Evolutionary conservation across 768 basidiomycete genomes (phyloP), one percentile per base, ranked within the genome.

Genomic region (Hypholoma sublateritium): DNA sequence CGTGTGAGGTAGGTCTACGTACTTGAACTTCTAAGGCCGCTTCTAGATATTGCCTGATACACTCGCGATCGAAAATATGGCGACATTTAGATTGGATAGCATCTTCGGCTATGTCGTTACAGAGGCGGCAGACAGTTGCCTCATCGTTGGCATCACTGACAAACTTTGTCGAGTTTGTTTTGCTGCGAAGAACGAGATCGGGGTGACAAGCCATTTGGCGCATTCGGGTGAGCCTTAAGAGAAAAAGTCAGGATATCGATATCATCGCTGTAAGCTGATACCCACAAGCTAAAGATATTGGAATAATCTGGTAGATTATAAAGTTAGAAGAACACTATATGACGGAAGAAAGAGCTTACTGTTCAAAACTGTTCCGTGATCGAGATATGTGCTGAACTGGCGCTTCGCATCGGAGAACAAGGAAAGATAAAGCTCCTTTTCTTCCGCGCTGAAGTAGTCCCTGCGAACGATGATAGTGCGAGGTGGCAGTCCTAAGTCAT

Each of bases 81-180:
- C 83, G 85, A 68, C 97, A 99, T 63, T 87, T 91, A 22, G 94
- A 88, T 67, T 93, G 86, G 60, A 99, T 98, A 3, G 97, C 94
- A 66, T 99, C 97, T 72, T 99, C 97, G 0, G 93, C 96, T 39
- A 97, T 80, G 63, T 99, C 97, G 64, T 94, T 93, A 72, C 97
- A 99, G n/a, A 99, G 74, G 53, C 97, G 82, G 67, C 97, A 99
- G 7, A 98, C 83, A 0, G 91, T 89, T 2, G 87, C 88, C 69
- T 96, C 93, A 11, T 79, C 82, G 5, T 77, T 67, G 28, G 88
- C 82, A 17, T 85, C 82, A 25, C 70, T 69, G 6, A 77, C 69
- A 65, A 92, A 91, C 45, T 78, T 76, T 11, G 76, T 77, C 1
- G 84, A 81, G 56, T 91, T 93, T 21, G 80, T 89, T 76, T 89